Percentiles rank a stretch among this genome's conserved stretches.
Evolutionary conservation across 805 yeast species (phyloP).

Genomic region (Yarrowia deformans): DNA sequence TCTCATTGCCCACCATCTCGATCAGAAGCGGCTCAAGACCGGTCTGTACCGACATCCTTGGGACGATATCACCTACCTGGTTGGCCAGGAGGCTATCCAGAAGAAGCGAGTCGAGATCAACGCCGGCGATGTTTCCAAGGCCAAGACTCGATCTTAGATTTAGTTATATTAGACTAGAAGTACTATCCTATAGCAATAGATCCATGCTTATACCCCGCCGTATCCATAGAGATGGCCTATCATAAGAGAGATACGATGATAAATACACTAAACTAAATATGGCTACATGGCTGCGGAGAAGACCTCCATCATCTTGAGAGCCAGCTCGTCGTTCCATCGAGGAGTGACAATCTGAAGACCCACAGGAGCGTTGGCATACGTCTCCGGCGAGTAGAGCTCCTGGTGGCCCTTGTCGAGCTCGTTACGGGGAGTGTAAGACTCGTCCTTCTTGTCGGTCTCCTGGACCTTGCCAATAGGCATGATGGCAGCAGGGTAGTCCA

Average conservation of each 20-base stretch:
- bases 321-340: slow-evolving; percentile 62
- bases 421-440: slow-evolving; percentile 31
- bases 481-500: slow-evolving; percentile 43
- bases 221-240: neutral
- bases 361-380: slow-evolving; percentile 61
- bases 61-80: slow-evolving; percentile 57
- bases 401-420: slow-evolving; percentile 44
- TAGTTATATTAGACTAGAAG: neutral
- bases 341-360: slow-evolving; percentile 62
- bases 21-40: slow-evolving; percentile 57
- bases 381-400: slow-evolving; percentile 56
- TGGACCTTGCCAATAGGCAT: slow-evolving; percentile 47
- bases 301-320: slow-evolving; percentile 26
- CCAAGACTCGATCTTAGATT: slow-evolving; percentile 40
- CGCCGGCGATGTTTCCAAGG: slow-evolving; percentile 49
- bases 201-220: neutral
- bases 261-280: too few species aligned
- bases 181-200: neutral
- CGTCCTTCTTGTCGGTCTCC: slow-evolving; percentile 53
- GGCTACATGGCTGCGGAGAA: neutral
- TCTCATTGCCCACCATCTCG: slow-evolving; percentile 57
- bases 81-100: slow-evolving; percentile 52
- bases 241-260: neutral
- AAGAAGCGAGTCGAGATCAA: slow-evolving; percentile 52
- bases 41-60: slow-evolving; percentile 58